A percentile compares a stretch with the other conserved stretches of the same genome.
phyloP scores from a whole-genome alignment of 2,329 filamentous ascomycete species.

The Fusarium liriodendri region DNA sequence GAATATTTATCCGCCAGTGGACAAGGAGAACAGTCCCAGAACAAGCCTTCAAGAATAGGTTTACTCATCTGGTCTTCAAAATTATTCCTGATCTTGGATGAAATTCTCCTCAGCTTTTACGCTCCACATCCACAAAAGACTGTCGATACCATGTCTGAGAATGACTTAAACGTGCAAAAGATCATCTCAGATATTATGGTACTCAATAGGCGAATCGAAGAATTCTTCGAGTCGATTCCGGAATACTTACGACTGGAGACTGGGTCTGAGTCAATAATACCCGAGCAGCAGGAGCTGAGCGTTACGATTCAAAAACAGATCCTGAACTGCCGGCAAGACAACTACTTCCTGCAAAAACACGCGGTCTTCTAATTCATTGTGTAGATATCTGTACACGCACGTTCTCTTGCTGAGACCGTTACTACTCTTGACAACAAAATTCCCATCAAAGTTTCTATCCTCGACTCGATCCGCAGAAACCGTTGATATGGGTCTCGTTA shows the following conservation, averaged over 20 bases:
- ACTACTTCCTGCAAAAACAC: accelerated
- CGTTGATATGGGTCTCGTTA: neutral
- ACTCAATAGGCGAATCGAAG: neutral
- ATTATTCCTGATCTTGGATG: constrained; percentile 4
- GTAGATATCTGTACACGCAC: neutral
- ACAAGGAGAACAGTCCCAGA: constrained; percentile 1
- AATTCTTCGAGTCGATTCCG: neutral
- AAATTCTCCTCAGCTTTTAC: constrained; percentile 1
- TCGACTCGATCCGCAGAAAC: neutral
- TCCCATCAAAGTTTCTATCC: neutral
- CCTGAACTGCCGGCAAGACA: neutral
- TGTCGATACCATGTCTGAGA: neutral
- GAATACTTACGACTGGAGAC: neutral
- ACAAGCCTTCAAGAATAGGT: neutral
- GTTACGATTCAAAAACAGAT: neutral
- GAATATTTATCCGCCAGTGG: constrained; percentile 1
- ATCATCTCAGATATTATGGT: neutral
- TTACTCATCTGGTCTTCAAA: neutral
- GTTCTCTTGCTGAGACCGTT: neutral
- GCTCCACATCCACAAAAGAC: neutral
- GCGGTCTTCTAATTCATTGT: neutral
- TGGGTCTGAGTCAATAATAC: neutral
- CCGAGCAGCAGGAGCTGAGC: neutral
- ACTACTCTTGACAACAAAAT: neutral
- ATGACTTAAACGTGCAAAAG: neutral